Conservation (phyloP, 257 asterid species). For the Lithospermum erythrorhizon region DNA sequence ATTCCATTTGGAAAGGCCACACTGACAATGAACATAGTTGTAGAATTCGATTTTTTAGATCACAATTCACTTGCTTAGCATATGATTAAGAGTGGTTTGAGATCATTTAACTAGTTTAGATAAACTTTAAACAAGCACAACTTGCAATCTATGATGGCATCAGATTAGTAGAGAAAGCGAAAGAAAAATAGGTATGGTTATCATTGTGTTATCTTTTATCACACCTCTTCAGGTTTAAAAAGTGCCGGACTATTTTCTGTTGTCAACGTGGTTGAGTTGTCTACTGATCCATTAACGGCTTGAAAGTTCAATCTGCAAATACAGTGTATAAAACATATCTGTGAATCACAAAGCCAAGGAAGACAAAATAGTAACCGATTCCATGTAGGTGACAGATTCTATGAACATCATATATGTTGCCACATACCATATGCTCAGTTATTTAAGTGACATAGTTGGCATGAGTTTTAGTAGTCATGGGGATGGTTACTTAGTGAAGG, state of each 20-base stretch:
- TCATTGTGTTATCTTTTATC: neutral
- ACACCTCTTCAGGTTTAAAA: conserved; percentile 49
- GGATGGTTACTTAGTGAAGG: conserved; percentile 3
- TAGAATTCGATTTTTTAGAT: too few relatives aligned
- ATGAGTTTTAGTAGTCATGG: neutral
- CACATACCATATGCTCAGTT: too few relatives aligned
- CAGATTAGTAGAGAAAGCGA: neutral
- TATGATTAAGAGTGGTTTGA: neutral
- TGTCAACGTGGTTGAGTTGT: conserved; percentile 21
- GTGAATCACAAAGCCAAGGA: neutral
- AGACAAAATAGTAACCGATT: neutral
- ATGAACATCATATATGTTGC: neutral
- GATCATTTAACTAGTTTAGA: neutral
- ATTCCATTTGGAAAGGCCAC: neutral
- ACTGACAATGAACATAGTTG: too few relatives aligned
- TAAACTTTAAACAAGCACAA: too few relatives aligned
- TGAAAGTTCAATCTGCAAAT: conserved; percentile 48
- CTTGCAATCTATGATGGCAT: neutral
- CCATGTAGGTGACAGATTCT: neutral
- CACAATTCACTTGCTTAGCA: neutral
- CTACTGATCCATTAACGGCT: conserved; percentile 28
- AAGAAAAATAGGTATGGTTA: neutral
- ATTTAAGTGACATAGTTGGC: neutral
- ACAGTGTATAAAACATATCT: conserved; percentile 2
- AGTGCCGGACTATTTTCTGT: conserved; percentile 25